A percentile compares a stretch with the other conserved stretches of the same genome.
phyloP scores from a whole-genome alignment of 345 rosid species.

The Heritiera fomes region DNA sequence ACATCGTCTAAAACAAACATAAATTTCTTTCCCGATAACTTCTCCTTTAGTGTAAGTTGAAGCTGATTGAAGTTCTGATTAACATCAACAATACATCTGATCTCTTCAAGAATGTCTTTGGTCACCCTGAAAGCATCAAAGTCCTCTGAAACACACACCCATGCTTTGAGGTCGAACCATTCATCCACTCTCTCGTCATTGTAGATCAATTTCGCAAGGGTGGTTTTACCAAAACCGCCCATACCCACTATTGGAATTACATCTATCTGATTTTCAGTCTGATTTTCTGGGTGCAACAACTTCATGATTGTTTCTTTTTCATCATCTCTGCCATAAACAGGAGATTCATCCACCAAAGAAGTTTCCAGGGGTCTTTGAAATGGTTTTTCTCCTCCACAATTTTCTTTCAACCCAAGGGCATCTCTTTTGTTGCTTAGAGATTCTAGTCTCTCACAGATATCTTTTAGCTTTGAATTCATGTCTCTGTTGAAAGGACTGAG shows the following conservation, averaged over 20 bases:
- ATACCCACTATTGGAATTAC: constrained; percentile 25
- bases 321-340: background rate
- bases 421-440: background rate
- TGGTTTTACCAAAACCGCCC: constrained; percentile 5
- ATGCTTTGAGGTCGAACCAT: constrained; percentile 29
- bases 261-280: background rate
- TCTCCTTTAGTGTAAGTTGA: constrained; percentile 29
- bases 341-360: constrained; percentile 24
- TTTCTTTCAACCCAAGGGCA: constrained; percentile 20
- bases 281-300: background rate
- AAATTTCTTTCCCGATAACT: constrained; percentile 23
- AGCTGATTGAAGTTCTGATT: constrained; percentile 27
- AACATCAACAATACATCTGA: constrained; percentile 13
- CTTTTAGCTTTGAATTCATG: background rate
- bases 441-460: background rate
- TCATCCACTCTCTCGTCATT: background rate
- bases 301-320: background rate
- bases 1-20: constrained; percentile 38
- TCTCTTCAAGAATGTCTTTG: constrained; percentile 29
- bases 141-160: constrained; percentile 32
- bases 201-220: background rate
- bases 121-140: constrained; percentile 22
- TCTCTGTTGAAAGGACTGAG: background rate
- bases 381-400: background rate
- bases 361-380: constrained; percentile 13